These are phyloP conservation scores for Atalantia buxifolia DNA, from an alignment of 345 rosid genomes.

Conservation along the genomic window DNA sequence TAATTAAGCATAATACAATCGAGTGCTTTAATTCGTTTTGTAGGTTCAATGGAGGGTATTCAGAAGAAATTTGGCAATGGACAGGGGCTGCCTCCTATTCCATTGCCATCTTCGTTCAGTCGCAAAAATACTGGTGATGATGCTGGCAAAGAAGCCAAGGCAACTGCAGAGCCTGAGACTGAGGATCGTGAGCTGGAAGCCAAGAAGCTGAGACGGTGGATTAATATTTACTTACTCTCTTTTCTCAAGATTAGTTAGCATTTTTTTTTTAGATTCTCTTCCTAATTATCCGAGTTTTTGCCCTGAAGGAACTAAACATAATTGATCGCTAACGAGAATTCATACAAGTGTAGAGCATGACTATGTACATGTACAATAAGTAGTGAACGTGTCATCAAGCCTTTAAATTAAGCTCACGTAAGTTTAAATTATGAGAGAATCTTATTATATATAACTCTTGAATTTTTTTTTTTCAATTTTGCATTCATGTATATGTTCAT, in stretches of 20 bases:
- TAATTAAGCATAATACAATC: not conserved
- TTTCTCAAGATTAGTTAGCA: too few species aligned
- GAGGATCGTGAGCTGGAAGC: slow-evolving; percentile 2
- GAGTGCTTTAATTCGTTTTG: not conserved
- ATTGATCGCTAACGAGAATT: too few species aligned
- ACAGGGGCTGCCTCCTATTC: not conserved
- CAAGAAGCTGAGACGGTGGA: slow-evolving; percentile 32
- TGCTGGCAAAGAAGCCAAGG: not conserved
- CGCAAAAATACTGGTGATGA: not conserved
- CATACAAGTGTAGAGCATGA: too few species aligned
- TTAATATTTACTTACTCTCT: not conserved
- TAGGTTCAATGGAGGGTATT: not conserved
- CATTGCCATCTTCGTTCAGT: not conserved
- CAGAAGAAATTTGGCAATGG: not conserved
- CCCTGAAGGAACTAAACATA: not conserved
- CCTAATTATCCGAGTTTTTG: not conserved
- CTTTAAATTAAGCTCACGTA: too few species aligned
- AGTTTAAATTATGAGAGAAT: not conserved
- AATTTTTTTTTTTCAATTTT: too few species aligned
- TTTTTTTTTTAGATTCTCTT: not conserved
- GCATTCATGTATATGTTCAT: not conserved
- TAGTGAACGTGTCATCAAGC: too few species aligned
- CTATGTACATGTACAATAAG: too few species aligned
- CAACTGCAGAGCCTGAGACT: not conserved
- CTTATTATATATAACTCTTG: not conserved